Conservation (phyloP, 805 yeast species). For the Monosporozyma solicola region DNA sequence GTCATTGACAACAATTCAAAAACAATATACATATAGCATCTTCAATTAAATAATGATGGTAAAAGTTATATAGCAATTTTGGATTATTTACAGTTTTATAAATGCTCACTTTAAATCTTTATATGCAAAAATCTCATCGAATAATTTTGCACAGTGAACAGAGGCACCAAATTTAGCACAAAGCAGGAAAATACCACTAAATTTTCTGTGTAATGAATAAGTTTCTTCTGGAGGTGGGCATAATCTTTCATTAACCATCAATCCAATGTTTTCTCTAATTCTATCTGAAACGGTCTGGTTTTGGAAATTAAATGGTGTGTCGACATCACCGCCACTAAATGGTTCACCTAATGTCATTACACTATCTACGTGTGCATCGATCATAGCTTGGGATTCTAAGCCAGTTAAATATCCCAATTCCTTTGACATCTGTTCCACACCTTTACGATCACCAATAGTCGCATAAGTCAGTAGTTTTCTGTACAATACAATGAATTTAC, state of each 20-base stretch:
- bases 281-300: conserved; percentile 90
- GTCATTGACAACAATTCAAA: too few species aligned
- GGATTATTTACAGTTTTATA: background rate
- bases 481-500: conserved; percentile 60
- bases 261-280: conserved; percentile 75
- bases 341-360: conserved; percentile 91
- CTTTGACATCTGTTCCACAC: conserved; percentile 55
- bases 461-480: conserved; percentile 68
- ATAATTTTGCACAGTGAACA: conserved; percentile 72
- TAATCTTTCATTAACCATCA: conserved; percentile 85
- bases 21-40: too few species aligned
- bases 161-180: conserved; percentile 79
- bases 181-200: conserved; percentile 85
- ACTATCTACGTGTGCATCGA: conserved; percentile 86
- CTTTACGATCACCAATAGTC: conserved; percentile 52
- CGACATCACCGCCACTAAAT: conserved; percentile 42
- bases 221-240: conserved; percentile 99
- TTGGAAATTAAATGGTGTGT: conserved; percentile 54
- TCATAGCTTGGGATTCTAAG: conserved; percentile 77
- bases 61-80: background rate
- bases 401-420: conserved; percentile 88
- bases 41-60: too few species aligned
- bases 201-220: conserved; percentile 88
- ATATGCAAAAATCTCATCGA: conserved; percentile 63
- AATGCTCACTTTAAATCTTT: conserved; percentile 1